phyloP scores from a whole-genome alignment of 1,284 basidiomycete species.

The Puccinia sorghi region DNA sequence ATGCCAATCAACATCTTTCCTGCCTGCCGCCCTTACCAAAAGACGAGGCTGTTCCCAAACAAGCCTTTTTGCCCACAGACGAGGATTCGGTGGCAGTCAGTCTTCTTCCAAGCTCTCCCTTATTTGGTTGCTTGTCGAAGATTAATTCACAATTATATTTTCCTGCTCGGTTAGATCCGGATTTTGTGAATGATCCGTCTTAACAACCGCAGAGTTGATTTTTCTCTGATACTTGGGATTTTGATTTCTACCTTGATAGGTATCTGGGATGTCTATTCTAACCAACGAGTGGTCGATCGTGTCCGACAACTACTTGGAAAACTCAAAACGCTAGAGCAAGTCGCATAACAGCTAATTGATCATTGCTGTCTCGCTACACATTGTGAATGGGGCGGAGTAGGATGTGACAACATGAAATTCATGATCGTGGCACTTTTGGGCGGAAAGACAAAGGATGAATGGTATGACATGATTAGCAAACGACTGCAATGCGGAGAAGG shows the following conservation, averaged over 20 bases:
- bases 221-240: constrained; percentile 14
- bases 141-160: not conserved
- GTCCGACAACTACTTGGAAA: constrained; percentile 80
- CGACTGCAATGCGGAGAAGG: constrained; percentile 75
- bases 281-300: constrained; percentile 89
- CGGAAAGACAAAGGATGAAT: constrained; percentile 83
- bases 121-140: not conserved
- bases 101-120: not conserved
- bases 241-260: constrained; percentile 62
- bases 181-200: constrained; percentile 85
- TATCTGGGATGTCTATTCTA: constrained; percentile 96
- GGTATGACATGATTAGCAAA: constrained; percentile 87
- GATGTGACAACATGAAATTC: constrained; percentile 99
- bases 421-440: constrained; percentile 84
- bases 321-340: constrained; percentile 74
- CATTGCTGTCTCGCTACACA: constrained; percentile 93
- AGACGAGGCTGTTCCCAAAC: constrained; percentile 77
- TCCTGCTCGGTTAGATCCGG: constrained; percentile 67
- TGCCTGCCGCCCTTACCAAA: too few species aligned
- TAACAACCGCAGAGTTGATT: too few species aligned
- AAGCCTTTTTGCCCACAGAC: constrained; percentile 89
- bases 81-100: constrained; percentile 82
- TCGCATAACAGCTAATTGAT: constrained; percentile 87
- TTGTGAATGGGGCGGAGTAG: constrained; percentile 87
- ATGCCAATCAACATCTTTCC: too few species aligned